Evolutionary conservation across 163 green algal genomes (phyloP).

Genomic region (Scenedesmus sp.): DNA sequence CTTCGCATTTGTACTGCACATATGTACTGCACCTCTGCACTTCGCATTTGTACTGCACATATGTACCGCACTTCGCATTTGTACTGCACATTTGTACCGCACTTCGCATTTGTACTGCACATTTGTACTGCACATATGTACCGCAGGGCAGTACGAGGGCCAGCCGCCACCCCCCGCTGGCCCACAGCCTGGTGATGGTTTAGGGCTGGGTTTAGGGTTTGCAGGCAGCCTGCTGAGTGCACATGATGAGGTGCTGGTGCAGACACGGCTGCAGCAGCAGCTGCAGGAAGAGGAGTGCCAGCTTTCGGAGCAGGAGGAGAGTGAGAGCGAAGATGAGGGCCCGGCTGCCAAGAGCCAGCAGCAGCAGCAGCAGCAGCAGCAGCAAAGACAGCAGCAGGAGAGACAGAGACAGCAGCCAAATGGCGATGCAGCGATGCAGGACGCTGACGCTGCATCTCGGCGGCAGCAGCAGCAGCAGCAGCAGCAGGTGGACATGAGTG

Average conservation of each 20-base stretch:
- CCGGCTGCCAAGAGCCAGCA: neutral
- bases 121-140: neutral
- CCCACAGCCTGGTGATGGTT: neutral
- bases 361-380: slow-evolving; percentile 32
- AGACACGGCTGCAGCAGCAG: slow-evolving; percentile 27
- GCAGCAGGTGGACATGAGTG: slow-evolving; percentile 22
- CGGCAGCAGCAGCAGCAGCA: slow-evolving; percentile 18
- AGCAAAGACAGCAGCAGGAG: neutral
- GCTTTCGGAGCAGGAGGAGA: slow-evolving; percentile 41
- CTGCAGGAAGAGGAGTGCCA: slow-evolving; percentile 36
- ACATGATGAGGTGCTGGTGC: slow-evolving; percentile 36
- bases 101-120: too few species aligned
- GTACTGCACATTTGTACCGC: too few species aligned
- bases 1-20: too few species aligned
- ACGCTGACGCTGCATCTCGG: neutral
- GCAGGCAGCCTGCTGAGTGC: slow-evolving; percentile 17
- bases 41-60: too few species aligned
- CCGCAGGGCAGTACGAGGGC: slow-evolving; percentile 21
- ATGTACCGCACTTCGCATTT: too few species aligned
- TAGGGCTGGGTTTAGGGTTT: neutral
- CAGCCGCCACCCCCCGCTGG: neutral
- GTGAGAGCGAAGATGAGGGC: slow-evolving; percentile 4
- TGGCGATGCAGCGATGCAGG: neutral
- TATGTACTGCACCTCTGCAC: too few species aligned
- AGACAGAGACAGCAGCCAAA: neutral